These are phyloP conservation scores for Rhodotorula graminis DNA, from an alignment of 768 basidiomycete genomes.

Conservation along the genomic window DNA sequence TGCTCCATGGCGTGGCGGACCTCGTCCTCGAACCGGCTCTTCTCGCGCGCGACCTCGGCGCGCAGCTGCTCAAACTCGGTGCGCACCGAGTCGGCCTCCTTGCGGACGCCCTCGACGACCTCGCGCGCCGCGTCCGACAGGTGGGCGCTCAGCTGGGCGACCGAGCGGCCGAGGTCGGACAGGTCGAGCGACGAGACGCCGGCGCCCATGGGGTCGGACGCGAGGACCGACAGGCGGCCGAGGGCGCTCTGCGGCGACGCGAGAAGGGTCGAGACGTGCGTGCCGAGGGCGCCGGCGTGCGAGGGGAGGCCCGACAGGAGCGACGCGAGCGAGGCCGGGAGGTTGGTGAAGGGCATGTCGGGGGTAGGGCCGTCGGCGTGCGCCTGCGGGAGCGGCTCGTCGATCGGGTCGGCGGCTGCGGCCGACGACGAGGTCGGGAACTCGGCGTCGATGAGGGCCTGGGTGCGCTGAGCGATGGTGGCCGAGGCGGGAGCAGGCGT, in stretches of 20 bases:
- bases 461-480: background rate
- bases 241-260: background rate
- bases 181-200: background rate
- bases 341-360: background rate
- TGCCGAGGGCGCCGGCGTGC: background rate
- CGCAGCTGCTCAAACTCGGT: conserved; percentile 6
- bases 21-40: conserved; percentile 1
- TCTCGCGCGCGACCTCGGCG: background rate
- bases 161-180: background rate
- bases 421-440: background rate
- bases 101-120: conserved; percentile 7
- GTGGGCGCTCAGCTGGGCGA: background rate
- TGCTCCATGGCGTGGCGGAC: background rate
- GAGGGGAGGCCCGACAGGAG: background rate
- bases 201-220: background rate
- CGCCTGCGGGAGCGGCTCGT: background rate
- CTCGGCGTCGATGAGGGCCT: background rate
- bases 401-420: background rate
- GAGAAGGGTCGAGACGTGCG: background rate
- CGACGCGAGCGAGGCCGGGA: background rate
- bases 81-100: conserved; percentile 7
- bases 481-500: background rate
- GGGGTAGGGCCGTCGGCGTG: background rate
- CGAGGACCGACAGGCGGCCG: conserved; percentile 8
- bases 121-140: background rate